Evolutionary conservation across 2,329 filamentous ascomycete species (phyloP).

Genomic region (Stagonosporopsis chrysanthemi): DNA sequence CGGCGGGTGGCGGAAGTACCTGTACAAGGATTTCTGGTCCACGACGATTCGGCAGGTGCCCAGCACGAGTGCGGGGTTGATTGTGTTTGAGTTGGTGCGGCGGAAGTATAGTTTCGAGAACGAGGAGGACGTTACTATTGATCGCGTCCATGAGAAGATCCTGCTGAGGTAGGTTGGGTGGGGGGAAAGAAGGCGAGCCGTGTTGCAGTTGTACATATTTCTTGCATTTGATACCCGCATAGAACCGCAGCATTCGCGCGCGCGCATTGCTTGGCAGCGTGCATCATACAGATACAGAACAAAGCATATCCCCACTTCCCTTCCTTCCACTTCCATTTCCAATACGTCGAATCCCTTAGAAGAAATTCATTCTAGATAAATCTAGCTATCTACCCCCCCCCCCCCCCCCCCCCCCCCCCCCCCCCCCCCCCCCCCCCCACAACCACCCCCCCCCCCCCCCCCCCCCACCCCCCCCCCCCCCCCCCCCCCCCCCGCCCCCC

Average conservation of each 20-base stretch:
- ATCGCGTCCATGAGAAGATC: conserved; percentile 68
- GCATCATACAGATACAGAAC: too few relatives aligned
- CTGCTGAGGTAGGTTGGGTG: neutral
- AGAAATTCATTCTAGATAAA: too few relatives aligned
- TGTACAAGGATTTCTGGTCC: conserved; percentile 77
- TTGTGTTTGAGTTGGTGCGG: conserved; percentile 79
- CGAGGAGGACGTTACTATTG: conserved; percentile 55
- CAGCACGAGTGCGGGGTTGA: conserved; percentile 77
- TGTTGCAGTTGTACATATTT: neutral
- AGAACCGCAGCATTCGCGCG: neutral
- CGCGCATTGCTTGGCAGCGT: too few relatives aligned
- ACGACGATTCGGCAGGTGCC: conserved; percentile 77
- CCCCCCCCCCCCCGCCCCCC: too few relatives aligned
- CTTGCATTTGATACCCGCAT: conserved; percentile 5
- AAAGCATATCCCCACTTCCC: neutral
- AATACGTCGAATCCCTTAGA: too few relatives aligned
- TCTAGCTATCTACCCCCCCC: too few relatives aligned
- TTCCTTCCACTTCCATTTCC: too few relatives aligned
- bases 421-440: too few relatives aligned
- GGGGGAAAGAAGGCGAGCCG: too few relatives aligned
- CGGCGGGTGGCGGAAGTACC: conserved; percentile 65
- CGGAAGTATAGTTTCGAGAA: conserved; percentile 74
- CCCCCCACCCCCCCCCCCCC: too few relatives aligned
- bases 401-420: too few relatives aligned
- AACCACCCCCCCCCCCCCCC: too few relatives aligned